phyloP scores from a whole-genome alignment of 2,329 filamentous ascomycete genomes.

The Anthostomella pinea region DNA sequence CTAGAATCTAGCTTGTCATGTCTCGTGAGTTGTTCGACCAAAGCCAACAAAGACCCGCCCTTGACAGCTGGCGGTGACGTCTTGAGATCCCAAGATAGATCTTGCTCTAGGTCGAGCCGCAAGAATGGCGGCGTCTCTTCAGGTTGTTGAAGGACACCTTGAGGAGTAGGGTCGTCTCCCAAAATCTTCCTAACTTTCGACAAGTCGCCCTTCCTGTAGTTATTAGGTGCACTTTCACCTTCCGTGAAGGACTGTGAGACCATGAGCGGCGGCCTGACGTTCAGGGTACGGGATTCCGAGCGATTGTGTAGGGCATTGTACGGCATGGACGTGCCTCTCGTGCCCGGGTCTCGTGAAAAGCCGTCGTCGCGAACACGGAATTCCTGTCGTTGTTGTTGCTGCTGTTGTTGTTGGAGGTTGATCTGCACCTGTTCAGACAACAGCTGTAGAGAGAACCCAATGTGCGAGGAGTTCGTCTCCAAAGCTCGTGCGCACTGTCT shows the following conservation, averaged over 20 bases:
- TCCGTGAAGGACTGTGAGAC: conserved; percentile 64
- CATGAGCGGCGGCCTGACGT: conserved; percentile 45
- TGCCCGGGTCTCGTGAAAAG: conserved; percentile 47
- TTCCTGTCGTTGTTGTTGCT: conserved; percentile 49
- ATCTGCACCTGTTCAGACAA: conserved; percentile 76
- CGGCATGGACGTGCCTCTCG: conserved; percentile 56
- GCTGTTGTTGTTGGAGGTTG: conserved; percentile 48
- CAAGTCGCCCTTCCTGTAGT: conserved; percentile 57
- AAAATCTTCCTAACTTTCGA: conserved; percentile 66
- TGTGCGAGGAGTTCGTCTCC: conserved; percentile 81
- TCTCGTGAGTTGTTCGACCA: conserved; percentile 92
- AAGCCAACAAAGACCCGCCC: conserved; percentile 81
- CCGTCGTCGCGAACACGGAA: conserved; percentile 42
- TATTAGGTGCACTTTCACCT: conserved; percentile 49
- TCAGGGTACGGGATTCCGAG: conserved; percentile 49
- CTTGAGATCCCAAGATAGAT: conserved; percentile 88
- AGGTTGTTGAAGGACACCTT: conserved; percentile 44
- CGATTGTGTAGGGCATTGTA: conserved; percentile 55
- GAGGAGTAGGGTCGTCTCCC: conserved; percentile 59
- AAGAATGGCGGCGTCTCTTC: conserved; percentile 85
- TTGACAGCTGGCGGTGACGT: conserved; percentile 72
- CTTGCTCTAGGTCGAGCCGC: conserved; percentile 80
- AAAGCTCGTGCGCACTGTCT: conserved; percentile 74
- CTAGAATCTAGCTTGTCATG: conserved; percentile 93
- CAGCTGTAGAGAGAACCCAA: conserved; percentile 83